These are phyloP conservation scores for Eucalyptus erythrocorys DNA, from an alignment of 345 rosid species.

Conservation along the genomic window DNA sequence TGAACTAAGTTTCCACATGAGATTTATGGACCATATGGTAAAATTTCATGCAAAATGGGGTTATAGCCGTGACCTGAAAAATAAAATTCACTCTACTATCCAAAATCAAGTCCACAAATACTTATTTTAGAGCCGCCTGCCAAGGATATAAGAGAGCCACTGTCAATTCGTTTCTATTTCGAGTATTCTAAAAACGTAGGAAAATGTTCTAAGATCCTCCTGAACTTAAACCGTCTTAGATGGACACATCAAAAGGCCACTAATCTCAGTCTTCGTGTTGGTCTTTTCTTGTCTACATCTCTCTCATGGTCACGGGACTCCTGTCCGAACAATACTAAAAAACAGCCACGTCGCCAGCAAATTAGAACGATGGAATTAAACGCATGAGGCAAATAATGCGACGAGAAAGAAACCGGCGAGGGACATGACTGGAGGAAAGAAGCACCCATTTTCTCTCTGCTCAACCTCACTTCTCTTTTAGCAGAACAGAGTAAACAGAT, in stretches of 20 bases:
- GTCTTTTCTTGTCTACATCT: neutral
- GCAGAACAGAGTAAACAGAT: neutral
- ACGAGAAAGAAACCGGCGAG: neutral
- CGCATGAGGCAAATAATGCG: neutral
- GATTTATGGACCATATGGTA: neutral
- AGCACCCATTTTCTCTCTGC: neutral
- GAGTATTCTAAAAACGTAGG: neutral
- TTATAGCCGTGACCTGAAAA: neutral
- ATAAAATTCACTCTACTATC: neutral
- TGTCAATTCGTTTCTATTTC: neutral
- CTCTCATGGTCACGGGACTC: neutral
- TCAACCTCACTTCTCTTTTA: neutral
- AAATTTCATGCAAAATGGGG: neutral
- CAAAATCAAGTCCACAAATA: neutral
- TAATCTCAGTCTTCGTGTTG: neutral
- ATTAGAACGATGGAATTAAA: too few relatives aligned
- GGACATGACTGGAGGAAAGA: neutral
- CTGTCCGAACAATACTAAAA: too few relatives aligned
- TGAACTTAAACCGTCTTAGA: neutral
- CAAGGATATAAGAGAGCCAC: neutral
- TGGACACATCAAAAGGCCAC: neutral
- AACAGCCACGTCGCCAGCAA: too few relatives aligned
- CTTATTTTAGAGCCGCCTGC: neutral
- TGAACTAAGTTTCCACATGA: neutral
- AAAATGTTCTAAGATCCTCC: neutral